Percentiles rank a stretch among this genome's conserved stretches.
phyloP scores from a whole-genome alignment of 352 stramenopile species.

The Phytophthora rubi region DNA sequence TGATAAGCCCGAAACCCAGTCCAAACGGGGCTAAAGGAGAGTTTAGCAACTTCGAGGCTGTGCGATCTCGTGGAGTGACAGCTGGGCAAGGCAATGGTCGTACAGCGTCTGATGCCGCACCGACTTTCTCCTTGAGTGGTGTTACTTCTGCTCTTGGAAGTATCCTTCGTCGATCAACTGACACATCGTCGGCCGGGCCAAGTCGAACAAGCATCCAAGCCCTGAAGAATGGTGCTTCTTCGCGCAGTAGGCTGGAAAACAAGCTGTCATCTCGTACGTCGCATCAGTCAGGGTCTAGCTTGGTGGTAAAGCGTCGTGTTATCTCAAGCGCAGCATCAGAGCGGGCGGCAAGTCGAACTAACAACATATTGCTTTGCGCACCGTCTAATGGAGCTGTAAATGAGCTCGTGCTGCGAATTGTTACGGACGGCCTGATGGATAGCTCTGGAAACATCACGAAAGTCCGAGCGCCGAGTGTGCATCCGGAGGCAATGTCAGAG shows the following conservation, averaged over 20 bases:
- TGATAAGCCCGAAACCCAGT: conserved; percentile 26
- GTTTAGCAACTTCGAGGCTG: conserved; percentile 64
- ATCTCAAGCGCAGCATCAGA: conserved; percentile 45
- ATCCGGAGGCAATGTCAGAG: conserved; percentile 51
- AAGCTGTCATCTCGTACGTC: conserved; percentile 54
- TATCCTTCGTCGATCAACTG: conserved; percentile 62
- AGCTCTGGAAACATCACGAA: conserved; percentile 50
- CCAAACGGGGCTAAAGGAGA: conserved; percentile 24
- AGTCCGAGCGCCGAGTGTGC: conserved; percentile 75
- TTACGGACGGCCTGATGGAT: conserved; percentile 84
- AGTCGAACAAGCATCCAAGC: conserved; percentile 71
- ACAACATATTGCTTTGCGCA: conserved; percentile 87
- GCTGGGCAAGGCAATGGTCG: conserved; percentile 14
- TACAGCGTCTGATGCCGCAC: conserved; percentile 6
- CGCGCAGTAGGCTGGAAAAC: conserved; percentile 68
- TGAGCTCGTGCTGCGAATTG: conserved; percentile 88
- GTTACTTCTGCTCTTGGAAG: conserved; percentile 56
- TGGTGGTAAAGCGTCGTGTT: conserved; percentile 62
- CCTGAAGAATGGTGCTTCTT: conserved; percentile 61
- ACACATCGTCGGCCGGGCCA: conserved; percentile 20
- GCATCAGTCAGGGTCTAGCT: conserved; percentile 26
- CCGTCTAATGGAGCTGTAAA: conserved; percentile 93
- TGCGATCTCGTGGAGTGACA: conserved; percentile 38
- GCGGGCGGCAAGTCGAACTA: conserved; percentile 36
- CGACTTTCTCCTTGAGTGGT: conserved; percentile 66